Percentiles rank a stretch among this genome's conserved stretches.
These are phyloP conservation scores for Termitomyces sp. DNA, from an alignment of 768 basidiomycete genomes.

Conservation along the genomic window DNA sequence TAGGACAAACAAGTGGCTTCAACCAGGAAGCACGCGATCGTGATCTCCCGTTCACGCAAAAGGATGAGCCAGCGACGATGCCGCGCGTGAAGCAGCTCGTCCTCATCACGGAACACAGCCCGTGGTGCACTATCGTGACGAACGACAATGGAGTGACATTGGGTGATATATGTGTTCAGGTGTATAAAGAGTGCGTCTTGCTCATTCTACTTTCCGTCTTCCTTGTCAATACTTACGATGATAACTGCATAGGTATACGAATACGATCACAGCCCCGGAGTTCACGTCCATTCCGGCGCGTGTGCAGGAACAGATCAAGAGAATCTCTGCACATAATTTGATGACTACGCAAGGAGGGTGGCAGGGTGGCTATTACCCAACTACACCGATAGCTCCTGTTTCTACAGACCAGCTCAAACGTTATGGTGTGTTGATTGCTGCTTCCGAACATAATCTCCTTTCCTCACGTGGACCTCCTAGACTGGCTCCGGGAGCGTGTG, in stretches of 20 bases:
- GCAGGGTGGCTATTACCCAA: slow-evolving; percentile 45
- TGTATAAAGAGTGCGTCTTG: slow-evolving; percentile 71
- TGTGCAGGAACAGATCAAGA: slow-evolving; percentile 69
- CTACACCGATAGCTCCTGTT: slow-evolving; percentile 40
- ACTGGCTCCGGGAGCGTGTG: slow-evolving; percentile 73
- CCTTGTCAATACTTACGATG: background rate
- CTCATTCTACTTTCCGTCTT: background rate
- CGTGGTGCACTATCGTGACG: slow-evolving; percentile 77
- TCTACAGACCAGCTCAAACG: slow-evolving; percentile 43
- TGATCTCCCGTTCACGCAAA: slow-evolving; percentile 48
- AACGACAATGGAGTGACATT: slow-evolving; percentile 75
- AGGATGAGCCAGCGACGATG: slow-evolving; percentile 68
- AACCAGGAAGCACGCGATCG: slow-evolving; percentile 56
- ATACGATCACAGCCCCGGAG: slow-evolving; percentile 64
- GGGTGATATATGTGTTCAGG: slow-evolving; percentile 64
- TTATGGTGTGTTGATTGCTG: slow-evolving; percentile 45
- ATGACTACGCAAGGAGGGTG: slow-evolving; percentile 13
- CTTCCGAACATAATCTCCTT: background rate
- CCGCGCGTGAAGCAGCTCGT: slow-evolving; percentile 59
- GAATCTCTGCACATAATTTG: slow-evolving; percentile 45
- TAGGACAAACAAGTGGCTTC: slow-evolving; percentile 62
- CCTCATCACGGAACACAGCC: slow-evolving; percentile 56
- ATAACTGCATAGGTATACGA: slow-evolving; percentile 50
- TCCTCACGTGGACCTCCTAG: slow-evolving; percentile 28
- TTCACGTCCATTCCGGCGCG: slow-evolving; percentile 57